A percentile compares a stretch with the other conserved stretches of the same genome.
phyloP scores from a whole-genome alignment of 148 eudicot species.

The Rhododendron ovatum region DNA sequence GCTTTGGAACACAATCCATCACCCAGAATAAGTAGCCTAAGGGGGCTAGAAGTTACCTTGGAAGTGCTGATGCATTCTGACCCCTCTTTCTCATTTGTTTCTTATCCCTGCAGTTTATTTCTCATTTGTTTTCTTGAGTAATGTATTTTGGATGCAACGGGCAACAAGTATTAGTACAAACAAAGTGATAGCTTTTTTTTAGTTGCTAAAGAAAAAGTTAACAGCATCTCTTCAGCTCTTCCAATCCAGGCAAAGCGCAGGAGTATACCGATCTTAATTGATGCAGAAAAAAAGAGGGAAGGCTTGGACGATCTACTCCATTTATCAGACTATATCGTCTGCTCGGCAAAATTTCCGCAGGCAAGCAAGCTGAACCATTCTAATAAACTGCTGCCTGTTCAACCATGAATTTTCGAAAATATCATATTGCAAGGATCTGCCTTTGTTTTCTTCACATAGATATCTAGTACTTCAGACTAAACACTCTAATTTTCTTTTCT shows the following conservation, averaged over 20 bases:
- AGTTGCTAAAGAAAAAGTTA: slow-evolving; percentile 6
- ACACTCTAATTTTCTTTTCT: background rate
- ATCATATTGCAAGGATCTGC: background rate
- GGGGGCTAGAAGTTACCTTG: background rate
- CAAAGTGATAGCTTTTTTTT: background rate
- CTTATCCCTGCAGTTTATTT: background rate
- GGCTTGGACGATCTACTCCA: slow-evolving; percentile 76
- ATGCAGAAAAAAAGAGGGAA: slow-evolving; percentile 83
- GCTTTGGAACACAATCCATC: background rate
- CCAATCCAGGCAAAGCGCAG: slow-evolving; percentile 80
- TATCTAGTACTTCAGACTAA: background rate
- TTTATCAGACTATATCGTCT: slow-evolving; percentile 64
- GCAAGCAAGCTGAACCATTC: slow-evolving; percentile 26
- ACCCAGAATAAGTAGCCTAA: background rate
- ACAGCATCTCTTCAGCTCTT: slow-evolving; percentile 30
- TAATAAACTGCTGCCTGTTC: background rate
- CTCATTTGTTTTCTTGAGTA: background rate
- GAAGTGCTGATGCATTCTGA: background rate
- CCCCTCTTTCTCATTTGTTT: background rate
- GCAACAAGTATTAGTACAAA: background rate
- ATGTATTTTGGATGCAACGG: background rate
- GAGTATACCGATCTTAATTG: slow-evolving; percentile 77
- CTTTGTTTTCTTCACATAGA: background rate
- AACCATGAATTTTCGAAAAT: background rate
- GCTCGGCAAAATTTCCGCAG: slow-evolving; percentile 88